phyloP scores from a whole-genome alignment of 1,284 basidiomycete genomes.

The Puccinia novopanici region DNA sequence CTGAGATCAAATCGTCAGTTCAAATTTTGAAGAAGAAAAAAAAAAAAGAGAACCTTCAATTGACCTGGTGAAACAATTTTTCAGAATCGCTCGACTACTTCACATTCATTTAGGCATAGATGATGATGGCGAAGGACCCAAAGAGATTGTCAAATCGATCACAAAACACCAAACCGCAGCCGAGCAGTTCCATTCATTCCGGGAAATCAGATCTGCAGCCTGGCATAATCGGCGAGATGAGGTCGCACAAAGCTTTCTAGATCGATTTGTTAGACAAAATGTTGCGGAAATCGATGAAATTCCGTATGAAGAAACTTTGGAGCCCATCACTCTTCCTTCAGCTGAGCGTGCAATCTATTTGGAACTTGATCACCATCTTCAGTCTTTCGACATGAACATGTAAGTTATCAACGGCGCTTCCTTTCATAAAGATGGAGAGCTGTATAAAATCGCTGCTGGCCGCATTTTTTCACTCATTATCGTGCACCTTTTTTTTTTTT shows the following conservation, averaged over 20 bases:
- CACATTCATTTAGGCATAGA: conserved; percentile 83
- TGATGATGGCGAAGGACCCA: conserved; percentile 80
- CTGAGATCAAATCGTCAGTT: conserved; percentile 74
- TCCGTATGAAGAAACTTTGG: conserved; percentile 71
- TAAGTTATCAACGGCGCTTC: conserved; percentile 53
- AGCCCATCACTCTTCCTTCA: conserved; percentile 76
- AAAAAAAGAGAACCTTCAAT: neutral
- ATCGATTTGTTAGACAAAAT: conserved; percentile 69
- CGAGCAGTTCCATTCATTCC: conserved; percentile 93
- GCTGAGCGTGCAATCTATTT: conserved; percentile 93
- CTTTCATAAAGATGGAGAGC: conserved; percentile 42
- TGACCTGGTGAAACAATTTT: neutral
- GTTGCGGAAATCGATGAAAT: conserved; percentile 96
- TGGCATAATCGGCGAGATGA: conserved; percentile 87
- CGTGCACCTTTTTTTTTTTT: conserved; percentile 29
- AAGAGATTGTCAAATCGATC: conserved; percentile 74
- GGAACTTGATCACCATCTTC: conserved; percentile 90
- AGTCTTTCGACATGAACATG: conserved; percentile 76
- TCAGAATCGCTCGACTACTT: conserved; percentile 75
- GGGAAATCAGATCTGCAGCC: conserved; percentile 83
- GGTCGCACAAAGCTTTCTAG: conserved; percentile 79
- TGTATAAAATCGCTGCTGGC: conserved; percentile 55
- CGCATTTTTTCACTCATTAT: conserved; percentile 59
- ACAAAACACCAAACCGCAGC: conserved; percentile 81
- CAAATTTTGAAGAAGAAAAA: neutral